phyloP scores from a whole-genome alignment of 495 filamentous ascomycete species.

The Hypoxylon intermedium region DNA sequence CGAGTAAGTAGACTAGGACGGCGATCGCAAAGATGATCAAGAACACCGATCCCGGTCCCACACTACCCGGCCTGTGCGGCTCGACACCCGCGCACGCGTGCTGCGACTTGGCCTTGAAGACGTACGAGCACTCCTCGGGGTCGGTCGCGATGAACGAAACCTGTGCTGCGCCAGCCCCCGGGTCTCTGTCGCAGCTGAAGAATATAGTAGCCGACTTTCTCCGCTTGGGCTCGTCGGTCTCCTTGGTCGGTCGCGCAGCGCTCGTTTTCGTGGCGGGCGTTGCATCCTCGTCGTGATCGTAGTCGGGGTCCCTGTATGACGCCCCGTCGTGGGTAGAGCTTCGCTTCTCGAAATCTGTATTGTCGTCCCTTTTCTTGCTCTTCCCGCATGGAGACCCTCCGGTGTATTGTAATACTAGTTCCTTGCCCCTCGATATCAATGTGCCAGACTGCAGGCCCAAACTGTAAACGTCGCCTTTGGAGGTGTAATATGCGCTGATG shows the following conservation, averaged over 20 bases:
- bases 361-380: slow-evolving; percentile 34
- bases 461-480: slow-evolving; percentile 75
- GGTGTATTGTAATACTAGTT: slow-evolving; percentile 90
- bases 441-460: slow-evolving; percentile 80
- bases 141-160: slow-evolving; percentile 84
- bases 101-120: slow-evolving; percentile 90
- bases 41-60: slow-evolving; percentile 89
- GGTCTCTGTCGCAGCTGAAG: slow-evolving; percentile 88
- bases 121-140: slow-evolving; percentile 90
- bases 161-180: slow-evolving; percentile 58
- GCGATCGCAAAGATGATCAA: slow-evolving; percentile 88
- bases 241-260: slow-evolving; percentile 37
- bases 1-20: slow-evolving; percentile 84
- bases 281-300: slow-evolving; percentile 51
- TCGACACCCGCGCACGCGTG: slow-evolving; percentile 75
- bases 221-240: slow-evolving; percentile 55
- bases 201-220: slow-evolving; percentile 89
- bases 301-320: slow-evolving; percentile 45
- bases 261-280: slow-evolving; percentile 28
- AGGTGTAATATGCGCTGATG: slow-evolving; percentile 88
- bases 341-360: slow-evolving; percentile 26
- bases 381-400: slow-evolving; percentile 81
- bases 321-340: slow-evolving; percentile 45
- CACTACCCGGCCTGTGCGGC: slow-evolving; percentile 67
- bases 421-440: slow-evolving; percentile 82